phyloP scores from a whole-genome alignment of 768 basidiomycete genomes.

The Pulveroboletus ravenelii region DNA sequence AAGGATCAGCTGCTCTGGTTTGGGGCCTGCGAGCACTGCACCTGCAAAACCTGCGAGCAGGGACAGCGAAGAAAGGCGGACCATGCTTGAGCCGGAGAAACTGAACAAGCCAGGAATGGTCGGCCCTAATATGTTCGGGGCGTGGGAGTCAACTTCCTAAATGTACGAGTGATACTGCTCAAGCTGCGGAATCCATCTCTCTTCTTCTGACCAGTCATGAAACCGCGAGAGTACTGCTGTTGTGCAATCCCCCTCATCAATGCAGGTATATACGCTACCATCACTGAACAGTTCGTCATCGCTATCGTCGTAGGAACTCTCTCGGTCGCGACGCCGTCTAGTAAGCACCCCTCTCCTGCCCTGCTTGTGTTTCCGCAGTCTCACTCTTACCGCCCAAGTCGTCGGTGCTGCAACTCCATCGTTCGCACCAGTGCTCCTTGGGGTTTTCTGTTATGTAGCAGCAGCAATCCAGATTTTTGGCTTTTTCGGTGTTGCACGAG shows the following conservation, averaged over 20 bases:
- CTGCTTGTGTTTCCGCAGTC: background rate
- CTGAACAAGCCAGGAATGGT: conserved; percentile 20
- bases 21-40: conserved; percentile 21
- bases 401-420: conserved; percentile 83
- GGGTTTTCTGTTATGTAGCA: conserved; percentile 68
- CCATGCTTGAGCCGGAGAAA: conserved; percentile 23
- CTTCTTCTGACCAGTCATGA: conserved; percentile 40
- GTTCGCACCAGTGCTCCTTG: conserved; percentile 71
- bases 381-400: conserved; percentile 42
- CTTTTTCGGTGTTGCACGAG: conserved; percentile 78
- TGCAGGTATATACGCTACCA: conserved; percentile 78
- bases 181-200: conserved; percentile 1
- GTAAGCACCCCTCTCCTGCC: conserved; percentile 42
- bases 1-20: conserved; percentile 30
- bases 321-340: conserved; percentile 71
- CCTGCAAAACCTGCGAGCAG: conserved; percentile 27
- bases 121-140: conserved; percentile 4
- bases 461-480: conserved; percentile 78
- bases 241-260: conserved; percentile 90
- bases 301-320: conserved; percentile 68
- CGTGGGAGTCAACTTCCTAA: conserved; percentile 21
- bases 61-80: conserved; percentile 24
- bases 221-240: conserved; percentile 84
- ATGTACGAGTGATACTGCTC: background rate
- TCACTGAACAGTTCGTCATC: conserved; percentile 71